Base-by-base conservation (phyloP, 2,329 filamentous ascomycete species). In the Apiospora hydei region DNA sequence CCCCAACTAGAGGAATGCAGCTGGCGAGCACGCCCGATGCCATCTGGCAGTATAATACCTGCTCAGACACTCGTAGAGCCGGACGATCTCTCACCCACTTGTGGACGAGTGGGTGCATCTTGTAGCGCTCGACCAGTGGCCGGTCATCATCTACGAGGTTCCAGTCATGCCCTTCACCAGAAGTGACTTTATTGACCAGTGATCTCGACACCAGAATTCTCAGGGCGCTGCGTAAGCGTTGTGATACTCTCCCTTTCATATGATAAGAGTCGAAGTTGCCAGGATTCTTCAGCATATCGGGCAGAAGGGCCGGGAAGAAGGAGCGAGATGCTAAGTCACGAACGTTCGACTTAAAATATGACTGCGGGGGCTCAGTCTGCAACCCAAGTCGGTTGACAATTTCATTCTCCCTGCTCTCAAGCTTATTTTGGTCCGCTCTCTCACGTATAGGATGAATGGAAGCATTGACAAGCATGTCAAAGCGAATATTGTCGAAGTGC, bases 101-200 rank as follows among this genome's bases (percentile, higher is more conserved):
- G 26, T 75, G 74, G 0, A 75, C 73, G 7, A 75, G 26, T 30
- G 70, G 73, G 44, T 74, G 74, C 73, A 75, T 75, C 34, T 41
- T 66, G 21, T 74, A 74, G 18, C 61, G 41, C 14, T 57, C 68
- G 24, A 57, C 30, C 10, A 51, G 30, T 8, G 24, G 68, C n/a
- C 30, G 41, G 24, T 67, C 53, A 5, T 8, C 34, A 14, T 30
- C 26, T 18, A 53, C 57, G 8, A 47, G 26, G 14, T 13, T 49
- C 21, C 61, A 34, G 6, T 3, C 57, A 41, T 66, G 4, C 16
- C 26, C 57, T 41, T 66, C 26, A 14, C 26, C 57, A n/a, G 38
- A 44, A 21, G 66, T 68, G 14, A 44, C 11, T 34, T 61, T 69
- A 26, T 67, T 71, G 30, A 74, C 61, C n/a, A 72, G 46, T 4